A percentile compares a stretch with the other conserved stretches of the same genome.
These are phyloP conservation scores for Colletotrichum gloeosporioides DNA, from an alignment of 2,329 filamentous ascomycete species.

Conservation along the genomic window DNA sequence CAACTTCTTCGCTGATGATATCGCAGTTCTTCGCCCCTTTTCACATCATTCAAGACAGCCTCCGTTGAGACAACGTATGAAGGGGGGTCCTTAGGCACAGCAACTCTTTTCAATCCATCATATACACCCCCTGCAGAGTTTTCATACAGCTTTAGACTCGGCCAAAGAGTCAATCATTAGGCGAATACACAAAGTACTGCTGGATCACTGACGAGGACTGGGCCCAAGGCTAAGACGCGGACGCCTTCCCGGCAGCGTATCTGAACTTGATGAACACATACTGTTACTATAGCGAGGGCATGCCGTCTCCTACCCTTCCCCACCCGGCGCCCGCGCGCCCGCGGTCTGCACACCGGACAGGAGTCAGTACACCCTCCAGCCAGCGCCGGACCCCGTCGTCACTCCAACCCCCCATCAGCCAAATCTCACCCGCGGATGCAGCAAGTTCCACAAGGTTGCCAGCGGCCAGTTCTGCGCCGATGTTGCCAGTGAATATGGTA, in stretches of 20 bases:
- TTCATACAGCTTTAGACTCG: background rate
- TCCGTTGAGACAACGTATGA: background rate
- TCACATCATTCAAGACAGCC: background rate
- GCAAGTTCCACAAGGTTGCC: conserved; percentile 15
- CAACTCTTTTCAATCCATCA: background rate
- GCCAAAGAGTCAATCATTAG: background rate
- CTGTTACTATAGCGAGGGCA: background rate
- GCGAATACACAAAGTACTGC: background rate
- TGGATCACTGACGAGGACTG: conserved; percentile 6
- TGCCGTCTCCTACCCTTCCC: background rate
- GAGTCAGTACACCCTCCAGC: background rate
- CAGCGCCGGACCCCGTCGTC: background rate
- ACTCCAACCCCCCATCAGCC: background rate
- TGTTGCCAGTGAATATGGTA: background rate
- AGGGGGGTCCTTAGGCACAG: background rate
- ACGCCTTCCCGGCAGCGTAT: background rate
- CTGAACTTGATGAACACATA: background rate
- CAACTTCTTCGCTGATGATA: background rate
- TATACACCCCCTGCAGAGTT: background rate
- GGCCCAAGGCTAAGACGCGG: background rate
- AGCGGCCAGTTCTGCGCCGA: conserved; percentile 3
- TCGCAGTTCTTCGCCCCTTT: background rate
- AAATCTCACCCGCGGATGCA: conserved; percentile 13
- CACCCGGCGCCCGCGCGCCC: background rate
- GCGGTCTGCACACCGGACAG: background rate